Percentiles rank a stretch among this genome's conserved stretches.
Conservation (phyloP, 352 stramenopile species). For the Globisporangium nodosum region DNA sequence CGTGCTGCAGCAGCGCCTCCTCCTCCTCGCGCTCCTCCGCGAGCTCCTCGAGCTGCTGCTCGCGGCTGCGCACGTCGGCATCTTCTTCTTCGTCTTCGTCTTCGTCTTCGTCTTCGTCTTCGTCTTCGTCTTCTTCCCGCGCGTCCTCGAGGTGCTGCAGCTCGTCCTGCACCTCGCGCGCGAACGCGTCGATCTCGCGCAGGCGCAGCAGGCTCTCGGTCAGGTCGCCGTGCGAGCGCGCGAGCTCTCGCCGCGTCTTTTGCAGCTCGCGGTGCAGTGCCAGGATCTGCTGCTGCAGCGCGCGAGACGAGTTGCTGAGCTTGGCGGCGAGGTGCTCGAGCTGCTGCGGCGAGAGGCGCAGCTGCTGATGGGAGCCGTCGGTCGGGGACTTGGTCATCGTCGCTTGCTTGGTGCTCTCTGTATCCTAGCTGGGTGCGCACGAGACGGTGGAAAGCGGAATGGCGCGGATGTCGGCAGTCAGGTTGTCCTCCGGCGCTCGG, state of each 20-base stretch:
- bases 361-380: neutral
- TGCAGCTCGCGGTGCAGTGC: conserved; percentile 29
- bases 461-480: neutral
- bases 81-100: conserved; percentile 4
- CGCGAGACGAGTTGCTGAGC: conserved; percentile 39
- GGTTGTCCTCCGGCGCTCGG: neutral
- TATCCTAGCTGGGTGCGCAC: neutral
- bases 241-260: conserved; percentile 29
- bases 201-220: conserved; percentile 44
- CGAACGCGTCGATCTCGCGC: conserved; percentile 59
- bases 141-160: conserved; percentile 10
- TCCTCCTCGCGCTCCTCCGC: conserved; percentile 59
- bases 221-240: conserved; percentile 45
- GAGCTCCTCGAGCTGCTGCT: conserved; percentile 50
- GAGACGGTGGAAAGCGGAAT: conserved; percentile 1
- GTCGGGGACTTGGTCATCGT: conserved; percentile 1
- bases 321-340: conserved; percentile 44
- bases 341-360: conserved; percentile 11
- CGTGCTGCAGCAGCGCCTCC: conserved; percentile 44
- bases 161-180: conserved; percentile 43
- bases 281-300: conserved; percentile 35
- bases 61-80: conserved; percentile 25
- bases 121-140: too few species aligned
- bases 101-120: conserved; percentile 17
- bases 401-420: too few species aligned